Evolutionary conservation across 257 asterid species (phyloP).

Genomic region (Solanum habrochaites): DNA sequence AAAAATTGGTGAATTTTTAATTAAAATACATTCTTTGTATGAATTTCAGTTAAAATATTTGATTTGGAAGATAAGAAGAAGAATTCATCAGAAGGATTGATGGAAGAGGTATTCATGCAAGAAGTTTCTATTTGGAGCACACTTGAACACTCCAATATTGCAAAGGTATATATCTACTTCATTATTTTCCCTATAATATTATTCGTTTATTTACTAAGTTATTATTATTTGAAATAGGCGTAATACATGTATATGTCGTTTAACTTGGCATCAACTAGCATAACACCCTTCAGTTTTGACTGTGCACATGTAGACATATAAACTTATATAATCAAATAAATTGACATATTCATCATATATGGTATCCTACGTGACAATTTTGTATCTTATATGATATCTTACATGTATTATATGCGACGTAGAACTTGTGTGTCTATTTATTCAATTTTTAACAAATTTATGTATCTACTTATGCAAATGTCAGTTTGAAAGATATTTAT

Average conservation of each 20-base stretch:
- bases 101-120: background rate
- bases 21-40: background rate
- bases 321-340: too few relatives aligned
- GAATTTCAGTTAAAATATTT: background rate
- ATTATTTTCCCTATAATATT: background rate
- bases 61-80: background rate
- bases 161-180: background rate
- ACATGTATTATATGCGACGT: background rate
- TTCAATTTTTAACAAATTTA: too few relatives aligned
- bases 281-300: accelerated
- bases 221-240: too few relatives aligned
- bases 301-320: too few relatives aligned
- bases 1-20: background rate
- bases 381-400: too few relatives aligned
- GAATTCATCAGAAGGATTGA: background rate
- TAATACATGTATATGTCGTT: too few relatives aligned
- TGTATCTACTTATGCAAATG: background rate
- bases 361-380: background rate
- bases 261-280: too few relatives aligned
- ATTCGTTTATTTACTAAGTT: background rate
- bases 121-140: constrained; percentile 7
- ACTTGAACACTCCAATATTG: constrained; percentile 8
- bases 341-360: background rate
- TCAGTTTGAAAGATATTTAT: too few relatives aligned
- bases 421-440: background rate